Evolutionary conservation across 192 early-diverging fungal genomes (phyloP).

Genomic region (Pilobolus umbonatus): DNA sequence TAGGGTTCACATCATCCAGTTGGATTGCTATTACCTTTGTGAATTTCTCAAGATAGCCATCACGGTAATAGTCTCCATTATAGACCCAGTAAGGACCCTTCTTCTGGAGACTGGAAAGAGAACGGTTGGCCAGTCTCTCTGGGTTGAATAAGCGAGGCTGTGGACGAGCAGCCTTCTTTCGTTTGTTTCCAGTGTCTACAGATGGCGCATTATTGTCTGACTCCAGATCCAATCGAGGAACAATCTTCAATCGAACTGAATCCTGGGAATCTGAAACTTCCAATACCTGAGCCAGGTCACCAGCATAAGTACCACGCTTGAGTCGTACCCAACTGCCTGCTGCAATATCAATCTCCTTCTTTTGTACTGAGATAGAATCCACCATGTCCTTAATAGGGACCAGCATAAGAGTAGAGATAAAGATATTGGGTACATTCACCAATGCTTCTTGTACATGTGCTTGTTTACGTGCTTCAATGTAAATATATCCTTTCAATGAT

Average conservation of each 20-base stretch:
- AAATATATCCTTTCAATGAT: conserved; percentile 83
- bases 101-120: conserved; percentile 41
- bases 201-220: conserved; percentile 36
- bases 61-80: conserved; percentile 54
- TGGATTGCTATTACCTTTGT: conserved; percentile 62
- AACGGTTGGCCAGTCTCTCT: conserved; percentile 37
- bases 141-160: conserved; percentile 79
- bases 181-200: conserved; percentile 47
- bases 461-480: conserved; percentile 81
- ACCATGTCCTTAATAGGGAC: conserved; percentile 93
- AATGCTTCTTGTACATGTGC: conserved; percentile 64
- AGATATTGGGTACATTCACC: conserved; percentile 68
- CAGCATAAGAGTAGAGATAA: conserved; percentile 61
- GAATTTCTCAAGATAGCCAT: conserved; percentile 84
- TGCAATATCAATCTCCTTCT: conserved; percentile 56
- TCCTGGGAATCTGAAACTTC: conserved; percentile 66
- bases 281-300: conserved; percentile 82
- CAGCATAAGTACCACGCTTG: conserved; percentile 87
- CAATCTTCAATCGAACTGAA: conserved; percentile 57
- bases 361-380: conserved; percentile 76
- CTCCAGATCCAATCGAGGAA: conserved; percentile 71
- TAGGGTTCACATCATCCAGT: conserved; percentile 71
- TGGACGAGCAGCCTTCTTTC: conserved; percentile 61
- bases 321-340: conserved; percentile 82
- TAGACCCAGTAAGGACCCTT: conserved; percentile 58